Evolutionary conservation across 1,284 basidiomycete species (phyloP), one percentile per base, ranked within the genome.

Genomic region (Heliocybe sulcata): DNA sequence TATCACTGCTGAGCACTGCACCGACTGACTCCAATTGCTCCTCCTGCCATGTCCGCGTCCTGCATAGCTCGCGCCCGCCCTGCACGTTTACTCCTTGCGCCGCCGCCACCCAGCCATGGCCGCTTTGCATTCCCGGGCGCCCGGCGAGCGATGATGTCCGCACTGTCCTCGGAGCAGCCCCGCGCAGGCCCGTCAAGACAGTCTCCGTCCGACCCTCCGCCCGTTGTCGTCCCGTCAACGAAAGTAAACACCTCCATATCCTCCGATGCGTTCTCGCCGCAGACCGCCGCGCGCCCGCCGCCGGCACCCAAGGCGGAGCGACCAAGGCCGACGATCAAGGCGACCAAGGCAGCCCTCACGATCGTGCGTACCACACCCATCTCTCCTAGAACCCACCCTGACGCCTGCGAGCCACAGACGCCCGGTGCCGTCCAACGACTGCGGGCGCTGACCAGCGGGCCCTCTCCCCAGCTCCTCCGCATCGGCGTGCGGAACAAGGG

Each of bases 401-500:
- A 58, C 48, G 54, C 19, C 42, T 35, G 27, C 51, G 47, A 27
- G 33, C 16, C 52, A 12, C 62, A 98, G 95, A 92, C 93, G 25
- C 87, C 93, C 1, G 72, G 76, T 27, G 96, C 96, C 12, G 83
- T 97, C 1, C 70, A 73, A 11, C 85, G 90, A 27, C 77, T 98
- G 42, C 80, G 74, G 8, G 78, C 76, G 10, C 78, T 99, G 22
- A 72, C 93, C 56, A 79, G 79, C 38, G 83, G 87, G 16, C 90
- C 92, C 22, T 85, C 83, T n/a, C 94, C 95, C 1, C 92, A 94
- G 66, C 81, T 97, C 56, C 90, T 99, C 58, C 90, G 96, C 8
- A 93, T 99, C 58, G 93, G 94, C 31, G 94, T 99, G 49, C 85
- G 90, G 63, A 97, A 98, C 73, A 98, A 98, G 72, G 97, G 97